These are phyloP conservation scores for Claviceps monticola DNA, from an alignment of 2,329 filamentous ascomycete species.

Conservation along the genomic window DNA sequence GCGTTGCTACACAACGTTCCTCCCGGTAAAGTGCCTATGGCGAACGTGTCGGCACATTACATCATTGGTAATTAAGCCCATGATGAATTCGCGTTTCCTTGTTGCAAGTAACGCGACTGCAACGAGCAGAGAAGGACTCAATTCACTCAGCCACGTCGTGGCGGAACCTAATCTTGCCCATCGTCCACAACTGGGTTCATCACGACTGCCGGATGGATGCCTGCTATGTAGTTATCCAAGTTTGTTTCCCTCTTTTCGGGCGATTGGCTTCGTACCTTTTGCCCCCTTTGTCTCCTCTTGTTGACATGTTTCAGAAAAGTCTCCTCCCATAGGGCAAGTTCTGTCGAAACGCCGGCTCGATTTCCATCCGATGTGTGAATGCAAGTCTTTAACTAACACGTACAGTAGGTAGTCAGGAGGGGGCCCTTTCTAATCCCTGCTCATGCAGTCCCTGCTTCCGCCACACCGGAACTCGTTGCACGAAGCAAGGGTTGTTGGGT, in stretches of 20 bases:
- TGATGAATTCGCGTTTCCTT: background rate
- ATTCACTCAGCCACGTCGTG: background rate
- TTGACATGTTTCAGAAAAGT: too few species aligned
- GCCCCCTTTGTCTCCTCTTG: too few species aligned
- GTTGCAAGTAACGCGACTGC: background rate
- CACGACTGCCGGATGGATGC: background rate
- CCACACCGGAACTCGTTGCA: constrained; percentile 3
- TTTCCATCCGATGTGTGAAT: background rate
- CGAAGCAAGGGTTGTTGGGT: background rate
- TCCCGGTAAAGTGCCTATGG: background rate
- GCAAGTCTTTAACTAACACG: background rate
- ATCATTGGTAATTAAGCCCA: background rate
- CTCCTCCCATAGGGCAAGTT: too few species aligned
- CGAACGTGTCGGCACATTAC: background rate
- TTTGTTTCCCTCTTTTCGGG: background rate
- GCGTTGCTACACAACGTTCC: too few species aligned
- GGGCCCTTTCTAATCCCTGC: background rate
- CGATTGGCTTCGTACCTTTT: background rate
- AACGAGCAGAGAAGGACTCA: background rate
- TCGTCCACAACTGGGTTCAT: background rate
- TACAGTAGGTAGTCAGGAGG: background rate
- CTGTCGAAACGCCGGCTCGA: background rate
- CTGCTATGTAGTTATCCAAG: background rate
- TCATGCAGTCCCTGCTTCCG: background rate
- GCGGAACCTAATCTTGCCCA: background rate